Conservation (phyloP, 176 grass and related monocot genomes). For the Oryza brachyantha region DNA sequence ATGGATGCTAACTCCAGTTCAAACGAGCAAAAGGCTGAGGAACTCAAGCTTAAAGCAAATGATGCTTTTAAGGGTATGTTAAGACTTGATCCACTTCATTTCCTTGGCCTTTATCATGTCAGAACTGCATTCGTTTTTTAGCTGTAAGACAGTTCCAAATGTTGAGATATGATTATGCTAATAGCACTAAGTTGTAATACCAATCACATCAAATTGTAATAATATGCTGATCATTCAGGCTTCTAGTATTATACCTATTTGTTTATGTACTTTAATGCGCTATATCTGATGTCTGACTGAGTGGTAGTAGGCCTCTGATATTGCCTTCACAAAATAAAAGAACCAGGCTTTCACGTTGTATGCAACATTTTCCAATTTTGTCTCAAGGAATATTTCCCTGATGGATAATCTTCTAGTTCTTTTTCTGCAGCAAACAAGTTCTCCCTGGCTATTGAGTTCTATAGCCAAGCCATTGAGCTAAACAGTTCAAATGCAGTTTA, state of each 20-base stretch:
- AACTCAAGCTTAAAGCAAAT: slow-evolving; percentile 74
- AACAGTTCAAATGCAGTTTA: slow-evolving; percentile 81
- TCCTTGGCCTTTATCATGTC: slow-evolving; percentile 24
- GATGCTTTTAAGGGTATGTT: slow-evolving; percentile 80
- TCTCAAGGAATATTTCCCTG: not conserved
- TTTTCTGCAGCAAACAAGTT: slow-evolving; percentile 69
- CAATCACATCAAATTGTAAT: slow-evolving; percentile 25
- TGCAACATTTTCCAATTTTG: not conserved
- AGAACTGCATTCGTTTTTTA: slow-evolving; percentile 26
- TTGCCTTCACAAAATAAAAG: not conserved
- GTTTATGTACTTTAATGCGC: not conserved
- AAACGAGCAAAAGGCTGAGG: slow-evolving; percentile 66
- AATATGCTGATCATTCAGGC: slow-evolving; percentile 24
- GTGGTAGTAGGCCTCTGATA: not conserved
- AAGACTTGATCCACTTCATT: not conserved
- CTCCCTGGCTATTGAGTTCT: slow-evolving; percentile 78
- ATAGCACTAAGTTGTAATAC: slow-evolving; percentile 13
- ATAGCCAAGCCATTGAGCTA: slow-evolving; percentile 78
- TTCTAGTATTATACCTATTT: not conserved
- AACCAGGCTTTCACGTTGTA: not conserved
- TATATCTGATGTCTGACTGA: not conserved
- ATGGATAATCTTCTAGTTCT: not conserved
- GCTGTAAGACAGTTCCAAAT: slow-evolving; percentile 34
- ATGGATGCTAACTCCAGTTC: slow-evolving; percentile 49
- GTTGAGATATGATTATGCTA: slow-evolving; percentile 41